Conservation (phyloP, 805 yeast genomes). For the Kuraishia ogatae region DNA sequence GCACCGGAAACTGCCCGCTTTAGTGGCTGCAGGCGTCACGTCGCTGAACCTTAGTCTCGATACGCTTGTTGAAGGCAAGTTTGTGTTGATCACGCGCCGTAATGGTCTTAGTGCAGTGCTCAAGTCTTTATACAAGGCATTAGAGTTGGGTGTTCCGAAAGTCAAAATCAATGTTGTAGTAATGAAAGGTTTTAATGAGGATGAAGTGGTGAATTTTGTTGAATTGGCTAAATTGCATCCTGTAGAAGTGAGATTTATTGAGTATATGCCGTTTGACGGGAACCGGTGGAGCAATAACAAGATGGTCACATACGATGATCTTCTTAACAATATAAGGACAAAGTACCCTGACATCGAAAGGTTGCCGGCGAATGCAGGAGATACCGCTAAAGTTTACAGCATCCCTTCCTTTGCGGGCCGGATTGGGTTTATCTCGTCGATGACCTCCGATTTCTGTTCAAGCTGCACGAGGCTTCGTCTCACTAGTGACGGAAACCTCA, state of each 20-base stretch:
- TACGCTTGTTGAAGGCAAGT: constrained; percentile 43
- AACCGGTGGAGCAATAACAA: constrained; percentile 40
- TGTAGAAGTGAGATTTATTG: constrained; percentile 43
- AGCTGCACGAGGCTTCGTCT: constrained; percentile 43
- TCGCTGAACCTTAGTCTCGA: constrained; percentile 40
- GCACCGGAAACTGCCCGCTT: constrained; percentile 35
- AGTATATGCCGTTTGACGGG: constrained; percentile 53
- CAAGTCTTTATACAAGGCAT: constrained; percentile 32
- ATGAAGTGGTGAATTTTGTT: constrained; percentile 40
- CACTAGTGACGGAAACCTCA: constrained; percentile 45
- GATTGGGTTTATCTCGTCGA: constrained; percentile 45
- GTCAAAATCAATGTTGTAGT: constrained; percentile 43
- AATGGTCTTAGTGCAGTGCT: constrained; percentile 38
- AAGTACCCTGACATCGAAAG: constrained; percentile 20
- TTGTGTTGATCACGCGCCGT: constrained; percentile 36
- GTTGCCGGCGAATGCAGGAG: constrained; percentile 27
- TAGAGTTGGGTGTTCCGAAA: constrained; percentile 33
- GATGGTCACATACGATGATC: constrained; percentile 36
- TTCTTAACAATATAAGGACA: constrained; percentile 23
- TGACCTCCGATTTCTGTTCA: constrained; percentile 45
- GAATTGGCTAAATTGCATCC: constrained; percentile 28
- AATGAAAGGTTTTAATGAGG: constrained; percentile 41
- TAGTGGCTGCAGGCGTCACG: constrained; percentile 33
- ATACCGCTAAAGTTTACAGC: constrained; percentile 38
- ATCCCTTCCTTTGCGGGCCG: constrained; percentile 35